Evolutionary conservation across 2,329 filamentous ascomycete species (phyloP), one percentile per base, ranked within the genome.

Genomic region (Dactylellina parvicollis): DNA sequence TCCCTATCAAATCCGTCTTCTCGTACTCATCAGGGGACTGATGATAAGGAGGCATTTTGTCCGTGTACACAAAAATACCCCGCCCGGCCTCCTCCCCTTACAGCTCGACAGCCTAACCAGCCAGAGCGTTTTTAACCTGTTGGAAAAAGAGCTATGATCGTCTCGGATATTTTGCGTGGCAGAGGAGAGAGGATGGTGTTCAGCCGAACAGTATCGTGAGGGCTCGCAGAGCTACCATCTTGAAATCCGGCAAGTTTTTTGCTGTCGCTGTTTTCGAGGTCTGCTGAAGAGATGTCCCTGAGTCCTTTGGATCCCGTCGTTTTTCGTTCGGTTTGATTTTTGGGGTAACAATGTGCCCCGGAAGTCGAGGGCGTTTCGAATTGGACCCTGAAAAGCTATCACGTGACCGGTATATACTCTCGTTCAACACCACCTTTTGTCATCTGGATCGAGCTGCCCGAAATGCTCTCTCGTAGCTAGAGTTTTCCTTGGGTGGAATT

Each of bases 1-100:
- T 78, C 18, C 77, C 77, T 14, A 77, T 62, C 16, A 78, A 71
- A 56, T 78, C 77, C 42, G 60, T 73, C 69, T 65, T 65, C 46
- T 73, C 69, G 28, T 73, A 73, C 49, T 73, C 69, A 18, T 73
- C 69, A 42, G 60, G 55, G 16, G 69, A 66, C 24, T 66, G 69
- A 60, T 73, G 69, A 22, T 62, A 28, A 22, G 24, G 55, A 62
- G 56, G 56, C 69, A 73, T 73, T 38, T 59, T 73, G 60, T 22
- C 69, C 54, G 47, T 40, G 34, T 52, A 64, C 46, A 30, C 34
- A 34, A 34, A 55, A 42, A 18, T 38, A 40, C 44, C 57, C 64
- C 57, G 42, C 56, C 59, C 57, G 57, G 42, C 66, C 50, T 50
- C 66, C 50, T 50, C 57, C 66, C 57, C 66, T 40, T 50, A 46